Evolutionary conservation across 2,329 filamentous ascomycete genomes (phyloP).

Genomic region (Parascedosporium putredinis): DNA sequence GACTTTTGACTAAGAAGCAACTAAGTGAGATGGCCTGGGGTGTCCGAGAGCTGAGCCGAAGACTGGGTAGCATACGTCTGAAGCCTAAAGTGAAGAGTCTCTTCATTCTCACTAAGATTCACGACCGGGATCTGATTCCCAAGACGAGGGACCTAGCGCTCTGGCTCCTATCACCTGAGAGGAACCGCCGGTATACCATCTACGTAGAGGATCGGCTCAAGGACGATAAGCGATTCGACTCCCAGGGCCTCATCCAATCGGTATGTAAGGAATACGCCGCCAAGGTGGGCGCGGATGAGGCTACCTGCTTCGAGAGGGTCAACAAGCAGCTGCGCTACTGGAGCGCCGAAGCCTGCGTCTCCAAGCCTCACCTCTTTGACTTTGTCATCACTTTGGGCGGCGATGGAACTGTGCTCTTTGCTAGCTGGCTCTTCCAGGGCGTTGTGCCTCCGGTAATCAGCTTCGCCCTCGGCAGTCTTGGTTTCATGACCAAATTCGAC

Average conservation of each 20-base stretch:
- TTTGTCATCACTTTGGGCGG: conserved; percentile 87
- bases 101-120: conserved; percentile 85
- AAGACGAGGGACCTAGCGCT: conserved; percentile 66
- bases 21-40: conserved; percentile 96
- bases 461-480: conserved; percentile 82
- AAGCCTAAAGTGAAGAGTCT: conserved; percentile 73
- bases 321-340: conserved; percentile 63
- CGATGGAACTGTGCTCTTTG: conserved; percentile 93
- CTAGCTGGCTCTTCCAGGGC: conserved; percentile 92
- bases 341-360: conserved; percentile 67
- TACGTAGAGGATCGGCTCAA: conserved; percentile 73
- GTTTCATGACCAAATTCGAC: conserved; percentile 95
- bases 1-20: conserved; percentile 90
- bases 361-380: conserved; percentile 79
- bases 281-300: conserved; percentile 20
- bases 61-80: conserved; percentile 71
- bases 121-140: conserved; percentile 68
- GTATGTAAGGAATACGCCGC: conserved; percentile 33
- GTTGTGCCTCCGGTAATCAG: conserved; percentile 89
- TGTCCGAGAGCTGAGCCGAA: conserved; percentile 80
- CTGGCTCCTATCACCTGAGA: conserved; percentile 69
- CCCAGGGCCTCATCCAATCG: conserved; percentile 55
- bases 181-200: conserved; percentile 60
- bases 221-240: conserved; percentile 63
- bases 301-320: conserved; percentile 24